Evolutionary conservation across 1,284 basidiomycete genomes (phyloP).

Genomic region (Cutaneotrichosporon dermatis): DNA sequence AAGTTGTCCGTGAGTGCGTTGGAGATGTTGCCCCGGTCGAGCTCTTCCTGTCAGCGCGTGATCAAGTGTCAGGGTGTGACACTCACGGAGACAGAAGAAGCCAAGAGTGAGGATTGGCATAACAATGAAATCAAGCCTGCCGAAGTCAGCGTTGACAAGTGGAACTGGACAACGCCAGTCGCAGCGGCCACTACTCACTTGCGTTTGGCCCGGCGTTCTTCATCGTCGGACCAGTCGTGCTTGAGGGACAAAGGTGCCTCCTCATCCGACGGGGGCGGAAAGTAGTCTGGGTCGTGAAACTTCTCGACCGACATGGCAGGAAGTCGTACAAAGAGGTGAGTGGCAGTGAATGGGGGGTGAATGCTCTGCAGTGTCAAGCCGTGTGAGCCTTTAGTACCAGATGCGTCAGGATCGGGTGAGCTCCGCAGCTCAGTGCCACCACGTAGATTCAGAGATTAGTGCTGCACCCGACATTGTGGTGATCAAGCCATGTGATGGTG

Average conservation of each 20-base stretch:
- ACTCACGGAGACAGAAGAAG: slow-evolving; percentile 31
- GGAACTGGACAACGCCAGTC: too few species aligned
- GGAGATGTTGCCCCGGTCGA: slow-evolving; percentile 27
- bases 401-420: too few species aligned
- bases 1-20: slow-evolving; percentile 33
- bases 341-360: too few species aligned
- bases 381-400: neutral
- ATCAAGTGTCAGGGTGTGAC: too few species aligned
- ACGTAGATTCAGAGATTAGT: too few species aligned
- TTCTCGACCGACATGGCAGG: neutral
- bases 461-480: too few species aligned
- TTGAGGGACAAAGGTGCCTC: slow-evolving; percentile 8
- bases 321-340: too few species aligned
- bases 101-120: slow-evolving; percentile 36
- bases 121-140: slow-evolving; percentile 30
- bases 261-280: neutral
- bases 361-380: too few species aligned
- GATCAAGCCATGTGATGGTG: neutral
- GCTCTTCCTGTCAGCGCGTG: slow-evolving; percentile 1
- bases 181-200: slow-evolving; percentile 5
- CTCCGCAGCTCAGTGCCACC: too few species aligned
- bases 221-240: slow-evolving; percentile 15
- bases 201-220: slow-evolving; percentile 26
- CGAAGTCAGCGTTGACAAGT: neutral
- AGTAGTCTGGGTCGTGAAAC: slow-evolving; percentile 9